Conservation (phyloP, 768 basidiomycete species). For the Trametes gibbosa region DNA sequence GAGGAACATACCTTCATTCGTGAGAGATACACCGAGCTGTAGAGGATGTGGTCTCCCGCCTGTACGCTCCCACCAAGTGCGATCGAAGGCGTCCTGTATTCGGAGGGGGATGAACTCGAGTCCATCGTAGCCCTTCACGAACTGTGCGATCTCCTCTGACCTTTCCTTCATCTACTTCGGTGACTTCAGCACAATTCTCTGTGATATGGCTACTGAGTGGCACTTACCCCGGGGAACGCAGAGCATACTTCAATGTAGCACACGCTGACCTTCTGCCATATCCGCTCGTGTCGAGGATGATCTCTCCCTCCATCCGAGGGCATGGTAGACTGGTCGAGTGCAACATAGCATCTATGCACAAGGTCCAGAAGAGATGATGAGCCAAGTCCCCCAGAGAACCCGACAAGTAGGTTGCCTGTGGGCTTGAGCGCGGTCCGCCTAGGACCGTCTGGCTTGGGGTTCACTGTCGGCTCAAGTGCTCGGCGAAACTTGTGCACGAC, state of each 20-base stretch:
- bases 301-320: conserved; percentile 53
- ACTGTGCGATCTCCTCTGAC: conserved; percentile 46
- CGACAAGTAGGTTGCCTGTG: conserved; percentile 64
- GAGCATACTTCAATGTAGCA: conserved; percentile 71
- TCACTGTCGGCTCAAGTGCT: conserved; percentile 62
- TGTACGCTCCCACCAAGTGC: conserved; percentile 58
- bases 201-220: neutral
- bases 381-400: conserved; percentile 76
- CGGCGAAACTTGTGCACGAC: conserved; percentile 63
- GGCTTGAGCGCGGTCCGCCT: conserved; percentile 63
- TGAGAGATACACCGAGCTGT: conserved; percentile 44
- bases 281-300: conserved; percentile 59
- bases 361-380: conserved; percentile 73
- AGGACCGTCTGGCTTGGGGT: conserved; percentile 50
- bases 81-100: conserved; percentile 74
- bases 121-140: conserved; percentile 46
- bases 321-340: conserved; percentile 25
- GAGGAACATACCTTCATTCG: conserved; percentile 46
- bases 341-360: conserved; percentile 49
- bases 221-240: conserved; percentile 58
- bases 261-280: conserved; percentile 61
- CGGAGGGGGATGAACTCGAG: conserved; percentile 62
- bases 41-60: conserved; percentile 31
- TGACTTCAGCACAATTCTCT: neutral
- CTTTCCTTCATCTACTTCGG: conserved; percentile 49